Evolutionary conservation across 805 yeast genomes (phyloP).

Genomic region (Lachancea quebecensis): DNA sequence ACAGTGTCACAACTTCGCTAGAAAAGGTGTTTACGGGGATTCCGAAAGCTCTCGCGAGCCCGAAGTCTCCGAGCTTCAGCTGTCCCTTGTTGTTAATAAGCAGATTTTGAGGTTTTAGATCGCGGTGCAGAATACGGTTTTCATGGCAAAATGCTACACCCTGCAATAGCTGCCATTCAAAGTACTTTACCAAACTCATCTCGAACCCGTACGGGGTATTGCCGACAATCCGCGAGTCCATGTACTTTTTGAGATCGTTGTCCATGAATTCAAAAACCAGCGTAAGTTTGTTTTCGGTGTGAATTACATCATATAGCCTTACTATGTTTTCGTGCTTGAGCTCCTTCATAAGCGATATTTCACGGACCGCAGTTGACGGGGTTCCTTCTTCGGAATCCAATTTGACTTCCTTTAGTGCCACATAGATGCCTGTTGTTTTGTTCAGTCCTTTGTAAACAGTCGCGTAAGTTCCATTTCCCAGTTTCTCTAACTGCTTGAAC

Average conservation of each 20-base stretch:
- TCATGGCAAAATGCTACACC: conserved; percentile 93
- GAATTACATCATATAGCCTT: conserved; percentile 86
- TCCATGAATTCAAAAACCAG: conserved; percentile 91
- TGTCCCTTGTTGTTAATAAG: conserved; percentile 94
- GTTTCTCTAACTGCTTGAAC: conserved; percentile 32
- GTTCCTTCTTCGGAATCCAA: conserved; percentile 97
- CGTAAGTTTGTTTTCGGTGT: conserved; percentile 89
- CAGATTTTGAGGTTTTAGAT: conserved; percentile 92
- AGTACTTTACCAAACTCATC: conserved; percentile 67
- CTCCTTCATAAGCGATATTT: conserved; percentile 89
- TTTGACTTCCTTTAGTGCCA: conserved; percentile 91
- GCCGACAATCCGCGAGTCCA: conserved; percentile 57
- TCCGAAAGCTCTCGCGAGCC: conserved; percentile 94
- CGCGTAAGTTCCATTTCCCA: conserved; percentile 78
- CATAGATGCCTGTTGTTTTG: conserved; percentile 85
- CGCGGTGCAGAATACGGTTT: conserved; percentile 90
- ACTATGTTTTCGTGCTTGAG: conserved; percentile 91
- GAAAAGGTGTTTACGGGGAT: conserved; percentile 95
- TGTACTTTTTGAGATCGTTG: conserved; percentile 89
- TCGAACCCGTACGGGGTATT: conserved; percentile 33
- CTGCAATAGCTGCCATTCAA: conserved; percentile 83
- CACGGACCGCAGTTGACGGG: conserved; percentile 96
- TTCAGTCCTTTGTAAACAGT: conserved; percentile 96
- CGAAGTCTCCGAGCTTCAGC: conserved; percentile 85
- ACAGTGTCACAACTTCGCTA: conserved; percentile 94